Conservation (phyloP, 2,329 filamentous ascomycete genomes). For the Ustilaginoidea virens region DNA sequence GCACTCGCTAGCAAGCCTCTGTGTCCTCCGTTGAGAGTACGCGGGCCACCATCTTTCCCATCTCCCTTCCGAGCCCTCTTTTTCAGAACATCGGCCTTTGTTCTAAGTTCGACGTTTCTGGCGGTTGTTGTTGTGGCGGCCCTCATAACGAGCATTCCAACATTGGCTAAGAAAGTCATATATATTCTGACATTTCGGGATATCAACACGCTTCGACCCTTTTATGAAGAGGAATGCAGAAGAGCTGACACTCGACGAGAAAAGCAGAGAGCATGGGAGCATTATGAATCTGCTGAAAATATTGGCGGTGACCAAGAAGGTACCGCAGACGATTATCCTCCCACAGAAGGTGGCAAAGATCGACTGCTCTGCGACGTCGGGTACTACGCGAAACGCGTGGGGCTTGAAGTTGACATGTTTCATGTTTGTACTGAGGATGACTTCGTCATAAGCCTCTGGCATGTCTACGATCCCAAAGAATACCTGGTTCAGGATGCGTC, state of each 20-base stretch:
- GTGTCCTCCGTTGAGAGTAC: constrained; percentile 72
- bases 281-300: constrained; percentile 19
- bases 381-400: constrained; percentile 79
- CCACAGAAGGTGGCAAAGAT: constrained; percentile 69
- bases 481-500: constrained; percentile 26
- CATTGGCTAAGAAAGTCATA: constrained; percentile 31
- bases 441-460: constrained; percentile 79
- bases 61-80: constrained; percentile 48
- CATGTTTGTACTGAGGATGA: constrained; percentile 87
- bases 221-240: constrained; percentile 56
- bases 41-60: constrained; percentile 56
- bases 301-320: constrained; percentile 26
- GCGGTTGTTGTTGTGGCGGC: constrained; percentile 61
- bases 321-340: constrained; percentile 43
- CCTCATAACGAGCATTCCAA: constrained; percentile 49
- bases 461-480: constrained; percentile 72
- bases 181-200: constrained; percentile 41
- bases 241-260: constrained; percentile 40
- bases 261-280: constrained; percentile 48
- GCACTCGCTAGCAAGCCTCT: constrained; percentile 49
- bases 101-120: constrained; percentile 66
- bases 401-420: constrained; percentile 70
- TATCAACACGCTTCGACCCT: constrained; percentile 45
- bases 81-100: constrained; percentile 53
- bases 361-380: constrained; percentile 61